These are phyloP conservation scores for Emericellopsis atlantica DNA, from an alignment of 2,329 filamentous ascomycete genomes.

Conservation along the genomic window DNA sequence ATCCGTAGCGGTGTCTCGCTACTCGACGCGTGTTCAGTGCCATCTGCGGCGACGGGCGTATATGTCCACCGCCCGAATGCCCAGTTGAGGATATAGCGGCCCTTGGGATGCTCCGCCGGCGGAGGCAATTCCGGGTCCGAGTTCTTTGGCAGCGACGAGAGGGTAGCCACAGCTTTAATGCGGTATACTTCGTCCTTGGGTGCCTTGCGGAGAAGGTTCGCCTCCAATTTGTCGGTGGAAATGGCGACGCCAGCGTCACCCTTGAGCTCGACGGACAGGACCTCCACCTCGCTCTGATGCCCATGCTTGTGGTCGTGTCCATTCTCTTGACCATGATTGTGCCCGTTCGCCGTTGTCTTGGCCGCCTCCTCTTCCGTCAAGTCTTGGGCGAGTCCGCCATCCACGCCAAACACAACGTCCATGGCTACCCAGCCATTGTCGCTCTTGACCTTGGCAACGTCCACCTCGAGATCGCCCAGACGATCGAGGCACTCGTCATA, in stretches of 20 bases:
- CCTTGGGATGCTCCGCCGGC: conserved; percentile 15
- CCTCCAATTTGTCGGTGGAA: conserved; percentile 48
- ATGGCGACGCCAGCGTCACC: conserved; percentile 24
- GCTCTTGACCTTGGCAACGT: conserved; percentile 76
- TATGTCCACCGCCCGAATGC: conserved; percentile 95
- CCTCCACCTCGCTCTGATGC: conserved; percentile 83
- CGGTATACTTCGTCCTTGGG: conserved; percentile 92
- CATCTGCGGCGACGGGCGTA: conserved; percentile 38
- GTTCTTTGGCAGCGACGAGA: conserved; percentile 30
- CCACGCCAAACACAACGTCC: conserved; percentile 75
- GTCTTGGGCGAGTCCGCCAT: conserved; percentile 59
- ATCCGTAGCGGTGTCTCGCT: conserved; percentile 48
- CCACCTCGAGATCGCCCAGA: conserved; percentile 68
- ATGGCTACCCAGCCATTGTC: conserved; percentile 66
- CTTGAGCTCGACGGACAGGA: conserved; percentile 66
- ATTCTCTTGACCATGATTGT: conserved; percentile 18
- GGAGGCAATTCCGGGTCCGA: conserved; percentile 35
- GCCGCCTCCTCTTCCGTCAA: conserved; percentile 27
- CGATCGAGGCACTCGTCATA: conserved; percentile 70
- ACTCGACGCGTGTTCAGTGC: conserved; percentile 40
- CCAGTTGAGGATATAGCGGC: conserved; percentile 89
- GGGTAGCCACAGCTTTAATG: conserved; percentile 62
- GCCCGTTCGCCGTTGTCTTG: conserved; percentile 10
- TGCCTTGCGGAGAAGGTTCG: conserved; percentile 52
- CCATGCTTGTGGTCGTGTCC: conserved; percentile 28